Base-by-base conservation (phyloP, 108 stramenopile species). In the Nitzschia palea region DNA sequence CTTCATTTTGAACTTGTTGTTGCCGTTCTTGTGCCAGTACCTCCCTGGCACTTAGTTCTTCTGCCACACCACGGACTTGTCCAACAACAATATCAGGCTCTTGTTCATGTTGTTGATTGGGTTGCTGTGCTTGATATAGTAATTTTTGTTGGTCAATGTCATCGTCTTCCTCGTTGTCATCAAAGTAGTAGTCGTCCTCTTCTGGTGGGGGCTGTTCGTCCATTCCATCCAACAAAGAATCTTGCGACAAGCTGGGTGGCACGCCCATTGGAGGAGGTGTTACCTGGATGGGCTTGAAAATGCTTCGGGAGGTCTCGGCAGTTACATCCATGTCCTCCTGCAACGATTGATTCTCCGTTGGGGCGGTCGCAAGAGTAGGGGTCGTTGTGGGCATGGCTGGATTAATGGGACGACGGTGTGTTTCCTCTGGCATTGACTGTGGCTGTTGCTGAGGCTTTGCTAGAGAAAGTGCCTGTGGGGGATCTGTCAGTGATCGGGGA, bases 141-240 rank as follows among this genome's bases (percentile, higher is more conserved):
- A n/a, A n/a, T n/a, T n/a, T n/a, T n/a, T n/a, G n/a, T n/a, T n/a
- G n/a, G n/a, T 51, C 23, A 28, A 40, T 32, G 23, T 62, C 42
- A 23, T 44, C 62, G 0, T 35, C 18, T 20, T 8, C 18, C 25
- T 27, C 43, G 1, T 64, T 40, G 10, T 23, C 50, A 31, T 61
- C 73, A 20, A 22, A n/a, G 32, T 26, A 14, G 17, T 44, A 25
- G 26, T 26, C 30, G 28, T 64, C 63, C 9, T 42, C 36, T 23
- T 14, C 5, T 9, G 30, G 15, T 62, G 14, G 14, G 20, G 15
- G 15, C n/a, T n/a, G n/a, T n/a, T 67, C 20, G 22, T 34, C 57
- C 3, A 17, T 0, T 20, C 33, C 64, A 32, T 65, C 48, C 42
- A 68, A 47, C 44, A 68, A 48, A 0, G 67, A 68, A 29, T 68